Conservation (phyloP, 1,284 basidiomycete genomes). For the Pseudozyma hubeiensis region DNA sequence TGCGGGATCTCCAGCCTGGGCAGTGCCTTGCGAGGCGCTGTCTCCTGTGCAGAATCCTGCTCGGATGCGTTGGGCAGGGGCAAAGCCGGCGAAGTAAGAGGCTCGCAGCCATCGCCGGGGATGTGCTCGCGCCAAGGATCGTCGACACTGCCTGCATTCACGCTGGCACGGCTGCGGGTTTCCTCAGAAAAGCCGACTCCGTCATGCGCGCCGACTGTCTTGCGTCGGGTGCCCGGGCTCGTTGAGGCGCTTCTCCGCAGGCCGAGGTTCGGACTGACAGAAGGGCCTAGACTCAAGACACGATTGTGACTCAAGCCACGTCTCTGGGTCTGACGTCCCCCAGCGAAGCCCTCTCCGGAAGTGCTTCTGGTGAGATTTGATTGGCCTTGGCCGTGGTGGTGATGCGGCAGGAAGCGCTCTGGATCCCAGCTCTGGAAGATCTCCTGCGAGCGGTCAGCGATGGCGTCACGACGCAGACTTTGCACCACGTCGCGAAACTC, state of each 20-base stretch:
- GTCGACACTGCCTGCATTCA: conserved; percentile 40
- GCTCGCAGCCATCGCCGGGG: conserved; percentile 48
- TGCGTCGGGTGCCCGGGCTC: conserved; percentile 21
- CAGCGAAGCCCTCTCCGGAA: conserved; percentile 18
- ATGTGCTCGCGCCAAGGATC: conserved; percentile 60
- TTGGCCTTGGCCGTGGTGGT: conserved; percentile 33
- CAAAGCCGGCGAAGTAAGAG: conserved; percentile 42
- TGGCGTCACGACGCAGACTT: conserved; percentile 75
- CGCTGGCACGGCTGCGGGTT: conserved; percentile 2
- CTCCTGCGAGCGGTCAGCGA: conserved; percentile 53
- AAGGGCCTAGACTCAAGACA: conserved; percentile 28
- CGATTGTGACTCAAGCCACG: conserved; percentile 28
- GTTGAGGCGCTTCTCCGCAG: conserved; percentile 24
- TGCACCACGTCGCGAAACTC: conserved; percentile 91
- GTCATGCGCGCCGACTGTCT: conserved; percentile 31
- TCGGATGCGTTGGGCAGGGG: conserved; percentile 17
- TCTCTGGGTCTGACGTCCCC: conserved; percentile 13
- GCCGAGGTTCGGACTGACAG: conserved; percentile 5
- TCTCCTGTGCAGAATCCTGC: conserved; percentile 16
- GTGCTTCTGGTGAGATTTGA: conserved; percentile 11
- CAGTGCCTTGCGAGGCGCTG: conserved; percentile 22
- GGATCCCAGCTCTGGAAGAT: conserved; percentile 60
- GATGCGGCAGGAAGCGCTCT: conserved; percentile 56
- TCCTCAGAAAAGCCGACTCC: conserved; percentile 6
- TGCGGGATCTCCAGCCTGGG: conserved; percentile 44